These are phyloP conservation scores for Termitomyces sp. DNA, from an alignment of 768 basidiomycete species.

Conservation along the genomic window DNA sequence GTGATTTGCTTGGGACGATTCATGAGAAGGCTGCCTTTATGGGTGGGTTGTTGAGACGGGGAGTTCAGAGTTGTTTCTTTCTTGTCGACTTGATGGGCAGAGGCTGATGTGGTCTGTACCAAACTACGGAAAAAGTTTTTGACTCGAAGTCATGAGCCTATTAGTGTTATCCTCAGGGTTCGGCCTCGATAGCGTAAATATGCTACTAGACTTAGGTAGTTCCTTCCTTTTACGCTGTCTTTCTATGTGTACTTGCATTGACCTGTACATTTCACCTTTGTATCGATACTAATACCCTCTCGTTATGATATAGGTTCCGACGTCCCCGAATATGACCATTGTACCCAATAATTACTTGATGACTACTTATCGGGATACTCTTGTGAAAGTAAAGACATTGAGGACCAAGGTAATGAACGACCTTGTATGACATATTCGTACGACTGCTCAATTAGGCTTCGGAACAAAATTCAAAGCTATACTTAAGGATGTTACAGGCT, in stretches of 20 bases:
- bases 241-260: neutral
- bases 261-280: too few relatives aligned
- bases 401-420: too few relatives aligned
- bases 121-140: constrained; percentile 46
- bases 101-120: neutral
- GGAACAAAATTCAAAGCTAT: too few relatives aligned
- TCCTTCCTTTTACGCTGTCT: neutral
- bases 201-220: constrained; percentile 23
- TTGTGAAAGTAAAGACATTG: too few relatives aligned
- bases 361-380: too few relatives aligned
- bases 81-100: neutral
- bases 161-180: constrained; percentile 48
- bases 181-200: constrained; percentile 41
- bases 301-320: too few relatives aligned
- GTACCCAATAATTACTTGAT: too few relatives aligned
- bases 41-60: neutral
- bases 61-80: neutral
- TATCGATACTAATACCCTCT: too few relatives aligned
- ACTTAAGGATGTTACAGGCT: too few relatives aligned
- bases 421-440: too few relatives aligned
- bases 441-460: too few relatives aligned
- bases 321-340: too few relatives aligned
- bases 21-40: neutral
- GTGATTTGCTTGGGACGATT: neutral
- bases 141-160: constrained; percentile 39